A percentile compares a stretch with the other conserved stretches of the same genome.
phyloP scores from a whole-genome alignment of 2,329 filamentous ascomycete genomes.

The Sclerotinia borealis region DNA sequence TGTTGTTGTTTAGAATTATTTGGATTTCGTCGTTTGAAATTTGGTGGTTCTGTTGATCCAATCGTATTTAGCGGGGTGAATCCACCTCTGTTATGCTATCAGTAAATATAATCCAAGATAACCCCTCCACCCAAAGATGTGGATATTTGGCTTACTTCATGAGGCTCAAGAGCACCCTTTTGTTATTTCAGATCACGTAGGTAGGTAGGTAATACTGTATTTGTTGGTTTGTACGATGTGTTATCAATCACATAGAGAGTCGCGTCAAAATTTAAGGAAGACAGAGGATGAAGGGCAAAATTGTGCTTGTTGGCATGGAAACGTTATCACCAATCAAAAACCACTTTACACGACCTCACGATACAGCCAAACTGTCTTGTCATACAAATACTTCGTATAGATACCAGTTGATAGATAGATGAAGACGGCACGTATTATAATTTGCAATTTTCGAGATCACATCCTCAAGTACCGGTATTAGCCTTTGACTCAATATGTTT shows the following conservation, averaged over 20 bases:
- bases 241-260: neutral
- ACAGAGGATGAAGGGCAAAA: neutral
- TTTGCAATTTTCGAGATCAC: no score
- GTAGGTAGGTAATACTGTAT: neutral
- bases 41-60: conserved; percentile 12
- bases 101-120: conserved; percentile 1
- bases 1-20: neutral
- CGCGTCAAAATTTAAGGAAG: neutral
- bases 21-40: conserved; percentile 3
- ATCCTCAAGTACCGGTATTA: no score
- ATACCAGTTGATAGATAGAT: no score
- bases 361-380: no score
- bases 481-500: no score
- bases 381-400: no score
- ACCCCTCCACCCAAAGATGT: neutral
- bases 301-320: conserved; percentile 9
- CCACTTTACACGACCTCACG: conserved; percentile 8
- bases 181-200: neutral
- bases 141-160: conserved; percentile 12
- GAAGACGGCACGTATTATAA: no score
- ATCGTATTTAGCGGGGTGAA: conserved; percentile 14
- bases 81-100: conserved; percentile 5
- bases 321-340: conserved; percentile 10
- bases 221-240: neutral
- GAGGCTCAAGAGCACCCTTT: neutral